These are phyloP conservation scores for Trichoderma polysporum DNA, from an alignment of 2,329 filamentous ascomycete genomes.

Conservation along the genomic window DNA sequence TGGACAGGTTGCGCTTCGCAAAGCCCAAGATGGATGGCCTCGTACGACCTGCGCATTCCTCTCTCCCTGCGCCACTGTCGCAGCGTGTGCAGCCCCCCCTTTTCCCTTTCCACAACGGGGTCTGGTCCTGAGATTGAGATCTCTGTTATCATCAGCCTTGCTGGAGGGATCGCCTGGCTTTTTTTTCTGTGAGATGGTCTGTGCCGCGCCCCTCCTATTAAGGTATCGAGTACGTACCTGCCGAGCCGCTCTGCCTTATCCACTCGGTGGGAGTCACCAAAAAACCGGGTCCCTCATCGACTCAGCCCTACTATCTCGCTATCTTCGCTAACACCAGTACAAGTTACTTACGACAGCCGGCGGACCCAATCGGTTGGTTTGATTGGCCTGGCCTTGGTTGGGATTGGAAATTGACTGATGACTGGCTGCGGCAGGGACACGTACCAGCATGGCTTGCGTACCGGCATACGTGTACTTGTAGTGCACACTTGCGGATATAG, in stretches of 20 bases:
- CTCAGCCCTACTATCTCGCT: slow-evolving; percentile 16
- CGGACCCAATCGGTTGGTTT: neutral
- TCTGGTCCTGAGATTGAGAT: neutral
- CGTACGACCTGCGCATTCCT: neutral
- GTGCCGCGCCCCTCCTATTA: slow-evolving; percentile 17
- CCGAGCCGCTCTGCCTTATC: neutral
- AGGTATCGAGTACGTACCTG: neutral
- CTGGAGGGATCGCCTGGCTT: neutral
- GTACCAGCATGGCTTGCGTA: neutral
- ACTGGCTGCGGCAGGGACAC: neutral
- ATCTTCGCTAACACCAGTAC: neutral
- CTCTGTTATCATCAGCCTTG: neutral
- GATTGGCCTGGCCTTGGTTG: neutral
- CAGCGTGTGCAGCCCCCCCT: neutral
- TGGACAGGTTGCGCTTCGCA: neutral
- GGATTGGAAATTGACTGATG: neutral
- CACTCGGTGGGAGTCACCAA: neutral
- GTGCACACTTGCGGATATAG: neutral
- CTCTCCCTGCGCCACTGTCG: slow-evolving; percentile 9
- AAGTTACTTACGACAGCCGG: neutral
- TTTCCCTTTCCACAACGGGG: neutral
- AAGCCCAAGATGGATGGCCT: neutral
- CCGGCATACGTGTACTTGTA: too few relatives aligned
- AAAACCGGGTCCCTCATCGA: neutral
- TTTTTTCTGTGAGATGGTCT: neutral